A percentile compares a stretch with the other conserved stretches of the same genome.
phyloP scores from a whole-genome alignment of 2,329 filamentous ascomycete species.

The Phialemonium atrogriseum region DNA sequence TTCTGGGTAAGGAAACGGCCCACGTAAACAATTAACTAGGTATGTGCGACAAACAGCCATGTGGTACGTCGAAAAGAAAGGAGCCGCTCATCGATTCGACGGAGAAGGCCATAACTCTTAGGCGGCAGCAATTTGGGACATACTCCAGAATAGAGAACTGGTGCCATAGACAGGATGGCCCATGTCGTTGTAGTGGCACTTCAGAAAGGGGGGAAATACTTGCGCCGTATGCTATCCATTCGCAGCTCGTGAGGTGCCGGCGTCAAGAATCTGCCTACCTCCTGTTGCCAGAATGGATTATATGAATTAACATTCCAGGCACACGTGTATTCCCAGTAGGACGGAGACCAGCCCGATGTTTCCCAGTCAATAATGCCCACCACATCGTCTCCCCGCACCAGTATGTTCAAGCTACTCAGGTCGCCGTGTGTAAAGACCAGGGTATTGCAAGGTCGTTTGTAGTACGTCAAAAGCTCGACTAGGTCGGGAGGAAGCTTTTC shows the following conservation, averaged over 20 bases:
- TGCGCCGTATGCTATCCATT: slow-evolving; percentile 1
- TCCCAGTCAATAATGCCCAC: slow-evolving; percentile 20
- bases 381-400: slow-evolving; percentile 17
- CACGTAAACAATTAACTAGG: too few species aligned
- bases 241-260: background rate
- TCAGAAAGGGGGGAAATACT: slow-evolving; percentile 1
- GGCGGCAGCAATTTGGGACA: too few species aligned
- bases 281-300: slow-evolving; percentile 2
- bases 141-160: too few species aligned
- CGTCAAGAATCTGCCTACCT: background rate
- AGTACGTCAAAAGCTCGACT: slow-evolving; percentile 10
- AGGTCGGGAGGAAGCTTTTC: background rate
- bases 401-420: slow-evolving; percentile 19
- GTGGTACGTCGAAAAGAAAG: too few species aligned
- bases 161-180: too few species aligned
- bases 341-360: slow-evolving; percentile 14
- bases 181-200: too few species aligned
- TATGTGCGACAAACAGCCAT: too few species aligned
- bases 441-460: slow-evolving; percentile 8
- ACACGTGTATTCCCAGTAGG: slow-evolving; percentile 16
- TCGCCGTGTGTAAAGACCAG: slow-evolving; percentile 13
- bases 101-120: too few species aligned
- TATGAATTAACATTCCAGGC: slow-evolving; percentile 1
- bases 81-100: too few species aligned
- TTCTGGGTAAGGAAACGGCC: too few species aligned